Evolutionary conservation across 2,329 filamentous ascomycete genomes (phyloP).

Genomic region (Paraconiothyrium brasiliense): DNA sequence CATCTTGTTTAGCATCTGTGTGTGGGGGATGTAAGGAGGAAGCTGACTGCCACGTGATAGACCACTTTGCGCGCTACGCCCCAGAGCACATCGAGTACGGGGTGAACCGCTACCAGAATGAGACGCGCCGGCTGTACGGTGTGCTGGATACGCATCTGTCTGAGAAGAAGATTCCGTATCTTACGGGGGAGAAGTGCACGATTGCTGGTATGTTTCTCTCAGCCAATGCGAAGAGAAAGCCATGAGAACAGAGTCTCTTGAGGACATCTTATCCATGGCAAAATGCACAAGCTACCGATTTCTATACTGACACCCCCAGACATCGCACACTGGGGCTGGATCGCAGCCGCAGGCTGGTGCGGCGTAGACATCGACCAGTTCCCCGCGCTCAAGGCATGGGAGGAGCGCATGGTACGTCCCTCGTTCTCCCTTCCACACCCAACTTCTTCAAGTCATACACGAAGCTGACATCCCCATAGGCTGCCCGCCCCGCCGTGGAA

Average conservation of each 20-base stretch:
- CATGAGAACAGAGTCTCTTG: no score
- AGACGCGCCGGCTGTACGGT: conserved; percentile 82
- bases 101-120: conserved; percentile 82
- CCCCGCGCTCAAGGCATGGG: conserved; percentile 79
- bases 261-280: no score
- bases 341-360: conserved; percentile 66
- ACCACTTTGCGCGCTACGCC: conserved; percentile 85
- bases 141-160: conserved; percentile 77
- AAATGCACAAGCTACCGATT: no score
- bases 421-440: background rate
- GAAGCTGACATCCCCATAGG: conserved; percentile 23
- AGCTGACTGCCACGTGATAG: conserved; percentile 44
- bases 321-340: conserved; percentile 83
- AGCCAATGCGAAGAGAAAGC: no score
- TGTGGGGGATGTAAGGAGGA: background rate
- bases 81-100: conserved; percentile 85
- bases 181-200: conserved; percentile 72
- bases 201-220: conserved; percentile 45
- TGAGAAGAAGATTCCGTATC: conserved; percentile 59
- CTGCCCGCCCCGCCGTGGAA: conserved; percentile 74
- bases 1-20: background rate
- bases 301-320: conserved; percentile 56
- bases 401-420: conserved; percentile 66
- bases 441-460: background rate
- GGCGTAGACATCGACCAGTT: conserved; percentile 79